Base-by-base conservation (phyloP, 2,329 filamentous ascomycete species). In the Colletotrichum sansevieriae region DNA sequence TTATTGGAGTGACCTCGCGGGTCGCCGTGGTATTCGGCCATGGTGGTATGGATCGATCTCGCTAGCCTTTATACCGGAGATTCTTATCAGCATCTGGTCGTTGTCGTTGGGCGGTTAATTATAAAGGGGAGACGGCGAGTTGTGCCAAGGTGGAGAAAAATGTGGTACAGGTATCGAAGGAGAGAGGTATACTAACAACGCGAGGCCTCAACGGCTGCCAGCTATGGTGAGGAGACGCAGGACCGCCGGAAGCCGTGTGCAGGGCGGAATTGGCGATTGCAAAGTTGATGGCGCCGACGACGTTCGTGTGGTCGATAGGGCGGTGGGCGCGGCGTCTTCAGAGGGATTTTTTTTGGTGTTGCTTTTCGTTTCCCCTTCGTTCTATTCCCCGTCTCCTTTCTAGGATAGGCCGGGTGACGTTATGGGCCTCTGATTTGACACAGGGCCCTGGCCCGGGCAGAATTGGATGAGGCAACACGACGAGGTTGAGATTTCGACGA, bases 1-100 rank as follows among this genome's bases (percentile, higher is more conserved):
- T 86, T 85, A 72, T 84, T 83, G 63, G 83, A 76, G 84, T 87
- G 85, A 73, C 85, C 82, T 65, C 81, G 79, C 58, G 79, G 80
- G 72, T 79, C 81, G 77, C 87, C 83, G 71, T 84, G 85, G 74
- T 89, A 88, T 75, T 89, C 87, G 75, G 86, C 84, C 87, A 90
- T 90, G 75, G 71, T 80, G 70, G 64, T 43, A 68, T 22, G 52
- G 64, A 61, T 61, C 43, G 57, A 61, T 74, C 73, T 73, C 75
- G 84, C 83, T 74, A 84, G 56, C 33, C 39, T 46, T 52, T 59
- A 57, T 41, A 54, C 39, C 22, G 44, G 61, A 43, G 39, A 18
- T 39, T 60, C 51, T 63, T 65, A 60, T 71, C 68, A 70, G 70
- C 64, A 22, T 49, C 46, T 35, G 41, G 18, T 51, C 55, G 62